Evolutionary conservation across 2,329 filamentous ascomycete species (phyloP).

Genomic region (Fusarium stilboides): DNA sequence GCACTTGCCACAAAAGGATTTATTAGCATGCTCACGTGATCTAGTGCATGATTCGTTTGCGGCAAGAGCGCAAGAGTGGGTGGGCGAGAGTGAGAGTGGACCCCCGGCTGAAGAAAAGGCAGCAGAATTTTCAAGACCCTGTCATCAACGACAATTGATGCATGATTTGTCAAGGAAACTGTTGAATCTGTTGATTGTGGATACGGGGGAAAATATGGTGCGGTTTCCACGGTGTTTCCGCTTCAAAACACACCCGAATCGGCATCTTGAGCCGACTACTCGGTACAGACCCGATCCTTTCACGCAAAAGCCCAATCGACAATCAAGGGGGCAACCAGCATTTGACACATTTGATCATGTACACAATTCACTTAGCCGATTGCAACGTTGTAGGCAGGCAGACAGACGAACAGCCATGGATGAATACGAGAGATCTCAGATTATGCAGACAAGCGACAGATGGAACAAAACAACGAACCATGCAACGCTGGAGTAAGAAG

Average conservation of each 20-base stretch:
- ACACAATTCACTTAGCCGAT: conserved; percentile 17
- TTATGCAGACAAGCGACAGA: not conserved
- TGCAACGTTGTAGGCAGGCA: conserved; percentile 2
- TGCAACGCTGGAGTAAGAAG: not conserved
- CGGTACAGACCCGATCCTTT: conserved; percentile 19
- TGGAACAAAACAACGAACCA: not conserved
- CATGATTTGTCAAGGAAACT: conserved; percentile 29
- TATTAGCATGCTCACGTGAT: conserved; percentile 22
- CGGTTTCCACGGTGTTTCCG: conserved; percentile 20
- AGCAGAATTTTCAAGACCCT: conserved; percentile 38
- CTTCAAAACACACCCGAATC: conserved; percentile 4
- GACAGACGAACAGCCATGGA: too few species aligned
- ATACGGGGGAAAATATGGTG: conserved; percentile 17
- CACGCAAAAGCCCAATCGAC: not conserved
- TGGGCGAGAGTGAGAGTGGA: conserved; percentile 7
- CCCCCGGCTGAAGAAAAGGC: not conserved
- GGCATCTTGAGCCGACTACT: conserved; percentile 24
- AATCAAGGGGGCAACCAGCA: not conserved
- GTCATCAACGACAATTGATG: not conserved
- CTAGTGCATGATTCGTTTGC: conserved; percentile 21
- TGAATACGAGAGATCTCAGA: not conserved
- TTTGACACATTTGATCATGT: not conserved
- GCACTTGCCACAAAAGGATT: not conserved
- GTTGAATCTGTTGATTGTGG: conserved; percentile 8
- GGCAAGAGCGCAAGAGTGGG: conserved; percentile 15